A percentile compares a stretch with the other conserved stretches of the same genome.
phyloP scores from a whole-genome alignment of 1,284 basidiomycete species.

The Boletellus dicymbophilus region DNA sequence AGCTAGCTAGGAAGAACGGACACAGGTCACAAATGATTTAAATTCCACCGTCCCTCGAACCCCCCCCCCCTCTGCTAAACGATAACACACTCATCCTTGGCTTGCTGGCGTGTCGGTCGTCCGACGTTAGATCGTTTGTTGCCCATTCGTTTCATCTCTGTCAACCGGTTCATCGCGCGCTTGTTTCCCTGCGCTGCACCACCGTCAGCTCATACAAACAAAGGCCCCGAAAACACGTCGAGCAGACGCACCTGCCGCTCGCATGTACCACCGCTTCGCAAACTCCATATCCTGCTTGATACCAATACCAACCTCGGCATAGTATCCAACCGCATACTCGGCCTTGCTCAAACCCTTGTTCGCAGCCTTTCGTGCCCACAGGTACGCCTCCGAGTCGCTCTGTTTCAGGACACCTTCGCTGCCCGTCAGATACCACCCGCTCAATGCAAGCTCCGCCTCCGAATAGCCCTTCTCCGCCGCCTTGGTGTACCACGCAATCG shows the following conservation, averaged over 20 bases:
- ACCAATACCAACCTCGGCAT: constrained; percentile 97
- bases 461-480: constrained; percentile 95
- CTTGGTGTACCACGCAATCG: constrained; percentile 98
- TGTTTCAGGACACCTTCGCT: constrained; percentile 97
- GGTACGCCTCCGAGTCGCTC: constrained; percentile 95
- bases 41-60: constrained; percentile 8
- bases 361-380: constrained; percentile 93
- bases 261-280: constrained; percentile 99
- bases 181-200: constrained; percentile 88
- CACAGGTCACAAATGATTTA: constrained; percentile 4
- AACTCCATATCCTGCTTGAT: constrained; percentile 95
- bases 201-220: constrained; percentile 7
- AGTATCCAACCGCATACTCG: constrained; percentile 97
- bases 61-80: constrained; percentile 41
- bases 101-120: constrained; percentile 89
- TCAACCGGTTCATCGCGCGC: constrained; percentile 92
- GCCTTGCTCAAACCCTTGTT: constrained; percentile 94
- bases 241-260: constrained; percentile 80
- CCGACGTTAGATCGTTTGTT: constrained; percentile 71
- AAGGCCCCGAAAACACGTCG: background rate
- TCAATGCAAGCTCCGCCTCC: constrained; percentile 94
- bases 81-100: constrained; percentile 90
- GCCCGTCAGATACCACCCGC: constrained; percentile 97
- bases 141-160: constrained; percentile 85
- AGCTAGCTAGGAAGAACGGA: constrained; percentile 42